Conservation (phyloP, 2,329 filamentous ascomycete species). For the Amauroascus niger region DNA sequence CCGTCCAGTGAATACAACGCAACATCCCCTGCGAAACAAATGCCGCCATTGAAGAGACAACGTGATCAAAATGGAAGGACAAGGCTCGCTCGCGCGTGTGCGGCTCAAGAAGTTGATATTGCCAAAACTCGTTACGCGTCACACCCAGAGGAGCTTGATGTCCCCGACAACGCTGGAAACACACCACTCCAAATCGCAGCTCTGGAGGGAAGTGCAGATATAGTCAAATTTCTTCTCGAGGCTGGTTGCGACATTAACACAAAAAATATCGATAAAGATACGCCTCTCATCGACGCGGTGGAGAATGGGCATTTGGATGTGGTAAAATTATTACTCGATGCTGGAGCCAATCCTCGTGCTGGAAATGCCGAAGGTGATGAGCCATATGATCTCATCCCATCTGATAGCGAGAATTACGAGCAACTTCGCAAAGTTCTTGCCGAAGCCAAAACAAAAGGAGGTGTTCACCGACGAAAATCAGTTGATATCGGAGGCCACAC, state of each 20-base stretch:
- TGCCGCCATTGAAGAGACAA: constrained; percentile 64
- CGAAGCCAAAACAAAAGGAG: constrained; percentile 51
- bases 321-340: constrained; percentile 69
- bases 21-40: constrained; percentile 58
- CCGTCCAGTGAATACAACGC: constrained; percentile 36
- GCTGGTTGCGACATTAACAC: constrained; percentile 77
- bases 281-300: constrained; percentile 87
- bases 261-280: constrained; percentile 72
- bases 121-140: constrained; percentile 67
- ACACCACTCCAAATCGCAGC: constrained; percentile 89
- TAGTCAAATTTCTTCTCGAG: constrained; percentile 77
- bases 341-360: constrained; percentile 83
- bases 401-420: constrained; percentile 64
- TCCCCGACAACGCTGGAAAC: constrained; percentile 90
- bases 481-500: constrained; percentile 33
- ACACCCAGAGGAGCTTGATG: constrained; percentile 76
- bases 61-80: constrained; percentile 90
- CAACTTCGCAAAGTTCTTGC: constrained; percentile 64
- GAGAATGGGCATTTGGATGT: constrained; percentile 90
- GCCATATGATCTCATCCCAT: constrained; percentile 71
- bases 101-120: constrained; percentile 68
- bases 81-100: constrained; percentile 77
- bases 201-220: constrained; percentile 73
- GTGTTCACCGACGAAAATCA: constrained; percentile 36
- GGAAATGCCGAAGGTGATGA: constrained; percentile 89